These are phyloP conservation scores for Raddia guianensis DNA, from an alignment of 176 grass and related monocot genomes.

Conservation along the genomic window DNA sequence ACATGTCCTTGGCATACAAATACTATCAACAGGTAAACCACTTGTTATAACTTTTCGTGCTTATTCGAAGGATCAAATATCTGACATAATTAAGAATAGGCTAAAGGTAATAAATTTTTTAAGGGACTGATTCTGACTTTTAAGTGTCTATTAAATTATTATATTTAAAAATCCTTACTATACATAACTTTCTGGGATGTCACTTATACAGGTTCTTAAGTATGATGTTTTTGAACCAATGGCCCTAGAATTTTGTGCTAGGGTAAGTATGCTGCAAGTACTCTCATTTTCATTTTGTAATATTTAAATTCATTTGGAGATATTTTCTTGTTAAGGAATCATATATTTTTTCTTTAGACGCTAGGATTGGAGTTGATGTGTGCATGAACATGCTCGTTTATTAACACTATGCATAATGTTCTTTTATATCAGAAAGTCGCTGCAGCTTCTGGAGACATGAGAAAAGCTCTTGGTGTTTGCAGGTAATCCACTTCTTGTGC, in stretches of 20 bases:
- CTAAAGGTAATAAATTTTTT: conserved; percentile 53
- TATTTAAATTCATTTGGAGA: conserved; percentile 15
- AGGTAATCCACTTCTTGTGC: conserved; percentile 59
- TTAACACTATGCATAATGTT: conserved; percentile 35
- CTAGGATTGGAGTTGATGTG: conserved; percentile 14
- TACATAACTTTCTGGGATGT: conserved; percentile 23
- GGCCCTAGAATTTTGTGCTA: conserved; percentile 89
- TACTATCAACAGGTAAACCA: conserved; percentile 76
- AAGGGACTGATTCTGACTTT: conserved; percentile 1
- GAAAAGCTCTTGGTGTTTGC: conserved; percentile 89
- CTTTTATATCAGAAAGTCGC: conserved; percentile 74
- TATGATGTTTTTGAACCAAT: conserved; percentile 83
- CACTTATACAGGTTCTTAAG: conserved; percentile 67
- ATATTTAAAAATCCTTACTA: not conserved
- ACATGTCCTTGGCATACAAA: conserved; percentile 16
- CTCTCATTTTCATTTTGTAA: conserved; percentile 4
- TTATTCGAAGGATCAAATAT: conserved; percentile 94
- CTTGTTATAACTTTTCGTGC: conserved; percentile 78
- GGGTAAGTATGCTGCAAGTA: conserved; percentile 59
- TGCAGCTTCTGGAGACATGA: conserved; percentile 93
- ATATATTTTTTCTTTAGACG: not conserved
- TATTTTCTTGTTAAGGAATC: not conserved
- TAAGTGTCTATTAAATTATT: not conserved
- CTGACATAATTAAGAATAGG: conserved; percentile 80
- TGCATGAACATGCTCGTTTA: not conserved